Percentiles rank a stretch among this genome's conserved stretches.
Evolutionary conservation across 768 basidiomycete species (phyloP).

Genomic region (Rhizopogon rudus): DNA sequence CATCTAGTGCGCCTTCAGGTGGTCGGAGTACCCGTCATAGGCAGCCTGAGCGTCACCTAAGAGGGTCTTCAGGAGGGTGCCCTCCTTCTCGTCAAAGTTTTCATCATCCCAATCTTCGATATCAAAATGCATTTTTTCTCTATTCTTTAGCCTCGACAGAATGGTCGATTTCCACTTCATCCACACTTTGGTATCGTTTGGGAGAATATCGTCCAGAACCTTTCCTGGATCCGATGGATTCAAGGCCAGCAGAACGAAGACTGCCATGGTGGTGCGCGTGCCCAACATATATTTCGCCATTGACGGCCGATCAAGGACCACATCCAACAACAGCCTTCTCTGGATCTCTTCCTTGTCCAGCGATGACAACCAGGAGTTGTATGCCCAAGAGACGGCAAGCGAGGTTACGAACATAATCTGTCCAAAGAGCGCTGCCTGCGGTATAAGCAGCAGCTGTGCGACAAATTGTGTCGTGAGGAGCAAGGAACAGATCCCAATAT

Average conservation of each 20-base stretch:
- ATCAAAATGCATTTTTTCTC: conserved; percentile 19
- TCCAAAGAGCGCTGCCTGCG: conserved; percentile 27
- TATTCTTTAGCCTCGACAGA: conserved; percentile 9
- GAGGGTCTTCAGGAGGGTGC: conserved; percentile 16
- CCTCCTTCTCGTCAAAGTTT: conserved; percentile 13
- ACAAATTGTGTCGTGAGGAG: conserved; percentile 30
- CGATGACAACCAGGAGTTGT: conserved; percentile 31
- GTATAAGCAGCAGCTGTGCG: conserved; percentile 29
- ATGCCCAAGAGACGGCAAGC: conserved; percentile 29
- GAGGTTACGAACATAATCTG: conserved; percentile 31
- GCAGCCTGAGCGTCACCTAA: conserved; percentile 19
- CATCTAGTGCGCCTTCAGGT: not conserved
- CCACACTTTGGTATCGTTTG: conserved; percentile 26
- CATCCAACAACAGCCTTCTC: conserved; percentile 16
- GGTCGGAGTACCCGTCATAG: conserved; percentile 17
- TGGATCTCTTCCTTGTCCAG: conserved; percentile 32
- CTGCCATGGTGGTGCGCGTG: conserved; percentile 20
- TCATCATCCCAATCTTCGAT: conserved; percentile 17
- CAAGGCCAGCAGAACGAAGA: conserved; percentile 20
- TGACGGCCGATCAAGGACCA: conserved; percentile 16
- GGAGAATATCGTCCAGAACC: conserved; percentile 18
- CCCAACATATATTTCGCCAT: conserved; percentile 21
- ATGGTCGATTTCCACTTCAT: conserved; percentile 19
- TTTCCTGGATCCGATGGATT: conserved; percentile 14
- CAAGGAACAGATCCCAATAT: conserved; percentile 26